Conservation (phyloP, 306 rosid species). For the Nissolia schottii region DNA sequence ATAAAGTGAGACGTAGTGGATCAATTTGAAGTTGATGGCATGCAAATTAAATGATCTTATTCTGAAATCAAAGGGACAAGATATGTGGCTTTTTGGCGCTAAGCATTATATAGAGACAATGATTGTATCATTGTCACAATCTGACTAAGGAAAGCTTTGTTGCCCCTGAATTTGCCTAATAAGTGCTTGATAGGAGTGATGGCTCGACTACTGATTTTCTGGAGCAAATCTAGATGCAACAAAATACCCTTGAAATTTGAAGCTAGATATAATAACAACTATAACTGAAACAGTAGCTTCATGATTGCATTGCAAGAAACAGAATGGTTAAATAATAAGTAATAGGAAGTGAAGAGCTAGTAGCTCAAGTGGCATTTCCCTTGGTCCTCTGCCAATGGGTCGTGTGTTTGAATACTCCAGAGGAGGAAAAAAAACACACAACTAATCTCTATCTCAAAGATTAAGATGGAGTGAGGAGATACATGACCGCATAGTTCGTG, state of each 20-base stretch:
- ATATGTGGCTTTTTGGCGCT: neutral
- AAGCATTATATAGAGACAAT: neutral
- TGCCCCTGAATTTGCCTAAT: neutral
- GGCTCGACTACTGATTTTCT: neutral
- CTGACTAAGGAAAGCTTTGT: neutral
- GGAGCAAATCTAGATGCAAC: neutral
- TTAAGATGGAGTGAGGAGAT: too few species aligned
- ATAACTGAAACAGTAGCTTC: neutral
- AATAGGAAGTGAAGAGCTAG: too few species aligned
- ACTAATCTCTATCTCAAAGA: too few species aligned
- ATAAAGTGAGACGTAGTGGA: neutral
- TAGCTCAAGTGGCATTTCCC: too few species aligned
- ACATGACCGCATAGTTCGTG: too few species aligned
- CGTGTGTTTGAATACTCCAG: too few species aligned
- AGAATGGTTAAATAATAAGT: neutral
- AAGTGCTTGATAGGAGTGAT: neutral
- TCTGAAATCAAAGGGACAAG: neutral
- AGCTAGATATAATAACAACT: neutral
- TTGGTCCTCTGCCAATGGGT: too few species aligned
- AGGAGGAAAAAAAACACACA: too few species aligned
- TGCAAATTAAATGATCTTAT: slow-evolving; percentile 15
- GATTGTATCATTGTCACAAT: neutral
- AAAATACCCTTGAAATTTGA: neutral
- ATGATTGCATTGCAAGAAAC: neutral
- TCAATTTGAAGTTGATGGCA: neutral